Evolutionary conservation across 257 asterid species (phyloP), one percentile per base, ranked within the genome.

Genomic region (Plantago major): DNA sequence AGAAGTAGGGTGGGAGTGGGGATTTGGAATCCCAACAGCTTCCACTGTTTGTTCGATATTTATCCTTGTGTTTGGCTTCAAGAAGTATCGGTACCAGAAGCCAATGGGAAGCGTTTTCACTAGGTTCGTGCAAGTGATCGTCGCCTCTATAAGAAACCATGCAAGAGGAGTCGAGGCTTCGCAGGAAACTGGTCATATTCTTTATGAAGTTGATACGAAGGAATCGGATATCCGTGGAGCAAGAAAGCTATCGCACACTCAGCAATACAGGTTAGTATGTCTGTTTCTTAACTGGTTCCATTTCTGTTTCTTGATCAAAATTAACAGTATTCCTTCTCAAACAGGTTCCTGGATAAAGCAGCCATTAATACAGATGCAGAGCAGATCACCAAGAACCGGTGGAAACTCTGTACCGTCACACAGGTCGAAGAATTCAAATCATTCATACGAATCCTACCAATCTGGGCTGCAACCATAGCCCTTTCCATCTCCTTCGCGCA

Each of bases 71-170:
- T 72, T 66, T 7, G 95, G 91, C 0, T 81, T 75, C 28, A 22
- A 46, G 3, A 79, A 81, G 63, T 89, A 82, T 57, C 76, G 95
- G 40, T 86, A 79, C 60, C 95, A 81, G 61, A 86, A 84, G 78
- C 95, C 95, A 5, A 79, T 65, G 73, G 97, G 97, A 7, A 89
- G 97, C 67, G 91, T 84, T 17, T 89, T 86, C 58, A 89, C 97
- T 0, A 77, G 95, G 57, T 89, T 89, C 69, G 10, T 78, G 26
- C 97, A 89, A 48, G 97, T 86, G 6, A 22, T 76, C 44, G 84
- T 84, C n/a, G 90, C 64, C 56, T 72, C 91, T 7, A 3, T 70
- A 30, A 79, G 78, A 69, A 89, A 86, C 70, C 89, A 82, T 70
- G 37, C 65, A 19, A 67, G 67, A 38, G 95, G 95, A 16, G 78